Base-by-base conservation (phyloP, 352 stramenopile genomes). In the Phytophthora aleatoria region DNA sequence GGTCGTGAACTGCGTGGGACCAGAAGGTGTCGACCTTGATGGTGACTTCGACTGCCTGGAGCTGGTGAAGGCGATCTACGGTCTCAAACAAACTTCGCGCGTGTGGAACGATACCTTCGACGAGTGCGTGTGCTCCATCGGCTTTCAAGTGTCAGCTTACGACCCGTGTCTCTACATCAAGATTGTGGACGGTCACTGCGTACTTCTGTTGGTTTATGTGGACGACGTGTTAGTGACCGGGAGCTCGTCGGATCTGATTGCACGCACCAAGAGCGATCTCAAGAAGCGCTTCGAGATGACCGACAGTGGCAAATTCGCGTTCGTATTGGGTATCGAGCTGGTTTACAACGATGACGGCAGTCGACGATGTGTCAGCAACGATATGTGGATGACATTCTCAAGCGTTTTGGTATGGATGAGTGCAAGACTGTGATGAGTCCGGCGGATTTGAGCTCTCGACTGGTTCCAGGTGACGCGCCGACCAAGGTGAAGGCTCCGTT, bases 71-170 rank as follows among this genome's bases (percentile, higher is more conserved):
- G 28, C 47, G 26, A 64, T 64, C 12, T 64, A 57, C 30, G 47
- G 33, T 16, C 47, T 57, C 12, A 57, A 57, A 30, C 53, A 57
- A 55, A 39, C 39, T 20, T 64, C 39, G 16, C 49, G 57, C 13
- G 49, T 64, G 36, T 64, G 47, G 48, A 64, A 57, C 28, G 38
- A 64, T 12, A 57, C 47, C 2, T 64, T 53, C 31, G 42, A 52
- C 53, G 42, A 47, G 30, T 53, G 16, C 8, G 39, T 45, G 39
- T 45, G 39, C 28, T 53, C 31, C 12, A 30, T 54, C 24, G 15
- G n/a, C 20, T 30, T 54, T 43, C 31, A 54, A 31, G n/a, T 35
- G 26, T 43, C n/a, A 9, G 48, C 13, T 3, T 43, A 43, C 15
- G 47, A 53, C 7, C 13, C 28, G 15, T 39, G 47, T 7, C 28